Percentiles rank a stretch among this genome's conserved stretches.
phyloP scores from a whole-genome alignment of 768 basidiomycete species.

The Dioszegia hungarica region DNA sequence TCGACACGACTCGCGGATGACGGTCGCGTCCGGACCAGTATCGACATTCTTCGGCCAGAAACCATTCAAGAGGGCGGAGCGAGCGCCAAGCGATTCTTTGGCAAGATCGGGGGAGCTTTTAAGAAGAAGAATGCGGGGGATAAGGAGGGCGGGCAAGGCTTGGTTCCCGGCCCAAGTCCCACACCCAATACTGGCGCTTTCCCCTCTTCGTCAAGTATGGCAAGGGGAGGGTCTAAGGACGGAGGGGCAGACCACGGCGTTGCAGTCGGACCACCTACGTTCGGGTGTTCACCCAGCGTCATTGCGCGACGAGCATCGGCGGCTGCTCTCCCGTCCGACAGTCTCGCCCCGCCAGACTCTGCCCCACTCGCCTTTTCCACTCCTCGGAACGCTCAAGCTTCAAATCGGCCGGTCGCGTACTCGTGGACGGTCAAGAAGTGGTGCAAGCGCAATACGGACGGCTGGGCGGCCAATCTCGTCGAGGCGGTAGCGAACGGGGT shows the following conservation, averaged over 20 bases:
- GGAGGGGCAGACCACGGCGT: background rate
- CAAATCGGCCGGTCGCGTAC: slow-evolving; percentile 40
- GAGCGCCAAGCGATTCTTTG: slow-evolving; percentile 39
- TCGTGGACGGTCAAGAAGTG: slow-evolving; percentile 44
- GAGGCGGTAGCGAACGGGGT: slow-evolving; percentile 35
- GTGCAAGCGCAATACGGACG: slow-evolving; percentile 40
- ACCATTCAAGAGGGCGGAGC: slow-evolving; percentile 19
- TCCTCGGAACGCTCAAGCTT: background rate
- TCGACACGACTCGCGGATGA: slow-evolving; percentile 16
- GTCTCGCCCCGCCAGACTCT: slow-evolving; percentile 5
- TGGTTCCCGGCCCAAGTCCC: background rate
- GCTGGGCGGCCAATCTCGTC: slow-evolving; percentile 32
- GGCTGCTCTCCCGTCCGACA: slow-evolving; percentile 14
- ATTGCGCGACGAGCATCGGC: slow-evolving; percentile 17
- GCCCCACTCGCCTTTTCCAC: background rate
- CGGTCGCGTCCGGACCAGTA: slow-evolving; percentile 3
- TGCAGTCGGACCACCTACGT: slow-evolving; percentile 31
- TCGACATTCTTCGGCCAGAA: slow-evolving; percentile 29
- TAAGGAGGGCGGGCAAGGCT: background rate
- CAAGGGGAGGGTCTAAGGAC: background rate
- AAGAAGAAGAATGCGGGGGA: slow-evolving; percentile 30
- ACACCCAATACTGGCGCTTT: background rate
- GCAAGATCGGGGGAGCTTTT: slow-evolving; percentile 35
- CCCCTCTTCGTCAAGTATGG: background rate
- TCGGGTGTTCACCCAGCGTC: slow-evolving; percentile 40